Percentiles rank a stretch among this genome's conserved stretches.
These are phyloP conservation scores for Ogataea corticis DNA, from an alignment of 805 yeast genomes.

Conservation along the genomic window DNA sequence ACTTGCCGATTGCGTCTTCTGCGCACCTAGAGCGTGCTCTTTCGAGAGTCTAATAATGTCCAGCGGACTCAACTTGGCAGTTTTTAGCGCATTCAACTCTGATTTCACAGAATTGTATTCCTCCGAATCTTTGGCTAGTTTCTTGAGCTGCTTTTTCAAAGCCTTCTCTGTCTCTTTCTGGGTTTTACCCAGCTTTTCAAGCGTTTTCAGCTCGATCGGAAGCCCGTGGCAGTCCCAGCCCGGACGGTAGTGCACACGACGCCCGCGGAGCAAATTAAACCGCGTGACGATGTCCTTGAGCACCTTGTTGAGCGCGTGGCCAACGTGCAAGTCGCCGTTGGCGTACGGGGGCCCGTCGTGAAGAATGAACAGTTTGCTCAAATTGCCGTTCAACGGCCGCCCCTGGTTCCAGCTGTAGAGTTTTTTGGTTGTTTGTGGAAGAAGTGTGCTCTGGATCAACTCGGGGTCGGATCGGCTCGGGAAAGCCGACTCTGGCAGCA, in stretches of 20 bases:
- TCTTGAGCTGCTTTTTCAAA: slow-evolving; percentile 28
- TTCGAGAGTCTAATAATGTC: slow-evolving; percentile 68
- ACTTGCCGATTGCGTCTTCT: slow-evolving; percentile 58
- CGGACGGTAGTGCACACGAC: slow-evolving; percentile 70
- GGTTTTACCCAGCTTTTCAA: slow-evolving; percentile 43
- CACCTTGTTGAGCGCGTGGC: slow-evolving; percentile 90
- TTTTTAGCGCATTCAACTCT: slow-evolving; percentile 17
- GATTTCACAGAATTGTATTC: slow-evolving; percentile 12
- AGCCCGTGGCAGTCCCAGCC: slow-evolving; percentile 99
- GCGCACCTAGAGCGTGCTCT: slow-evolving; percentile 67
- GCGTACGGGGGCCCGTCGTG: slow-evolving; percentile 99
- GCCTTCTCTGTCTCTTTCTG: slow-evolving; percentile 31
- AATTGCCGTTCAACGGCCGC: slow-evolving; percentile 24
- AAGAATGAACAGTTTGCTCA: slow-evolving; percentile 55
- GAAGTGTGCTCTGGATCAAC: slow-evolving; percentile 41
- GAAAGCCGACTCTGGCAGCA: slow-evolving; percentile 66
- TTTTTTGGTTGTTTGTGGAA: slow-evolving; percentile 55
- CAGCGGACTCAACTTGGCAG: slow-evolving; percentile 37
- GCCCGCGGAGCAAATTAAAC: slow-evolving; percentile 58
- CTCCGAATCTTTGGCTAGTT: slow-evolving; percentile 10
- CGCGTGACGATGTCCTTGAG: slow-evolving; percentile 84
- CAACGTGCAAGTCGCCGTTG: slow-evolving; percentile 87
- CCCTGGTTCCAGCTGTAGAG: slow-evolving; percentile 66
- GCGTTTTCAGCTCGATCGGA: slow-evolving; percentile 90
- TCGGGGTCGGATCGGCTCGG: slow-evolving; percentile 59